phyloP scores from a whole-genome alignment of 192 early-diverging fungal species.

The Polychytrium aggregatum region DNA sequence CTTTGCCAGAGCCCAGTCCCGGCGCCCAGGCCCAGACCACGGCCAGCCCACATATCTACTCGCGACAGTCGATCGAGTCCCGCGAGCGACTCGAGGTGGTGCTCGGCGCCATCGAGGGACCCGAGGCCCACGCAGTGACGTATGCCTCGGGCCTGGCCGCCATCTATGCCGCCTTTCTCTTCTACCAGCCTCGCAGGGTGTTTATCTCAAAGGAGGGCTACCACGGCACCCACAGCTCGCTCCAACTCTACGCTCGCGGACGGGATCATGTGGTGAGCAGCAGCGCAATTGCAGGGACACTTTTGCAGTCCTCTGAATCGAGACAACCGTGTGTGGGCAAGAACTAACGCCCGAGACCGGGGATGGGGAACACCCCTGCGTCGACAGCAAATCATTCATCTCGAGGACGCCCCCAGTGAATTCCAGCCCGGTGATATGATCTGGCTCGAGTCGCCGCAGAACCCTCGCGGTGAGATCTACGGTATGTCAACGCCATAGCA shows the following conservation, averaged over 20 bases:
- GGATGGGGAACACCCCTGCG: not conserved
- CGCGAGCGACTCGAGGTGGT: slow-evolving; percentile 38
- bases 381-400: slow-evolving; percentile 1
- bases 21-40: not conserved
- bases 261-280: not conserved
- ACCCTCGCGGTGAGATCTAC: slow-evolving; percentile 45
- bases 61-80: slow-evolving; percentile 29
- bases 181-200: slow-evolving; percentile 36
- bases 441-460: slow-evolving; percentile 50
- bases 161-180: slow-evolving; percentile 36
- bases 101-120: slow-evolving; percentile 33
- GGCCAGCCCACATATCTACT: slow-evolving; percentile 27
- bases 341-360: not conserved
- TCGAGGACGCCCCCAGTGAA: slow-evolving; percentile 1
- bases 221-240: slow-evolving; percentile 15
- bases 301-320: slow-evolving; percentile 4
- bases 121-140: slow-evolving; percentile 43
- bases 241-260: slow-evolving; percentile 9
- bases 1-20: not conserved
- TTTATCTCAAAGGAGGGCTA: slow-evolving; percentile 20
- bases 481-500: too few relatives aligned
- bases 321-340: not conserved
- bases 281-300: not conserved
- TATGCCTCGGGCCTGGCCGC: slow-evolving; percentile 52
- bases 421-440: slow-evolving; percentile 38